Base-by-base conservation (phyloP, 202 grass and related monocot genomes). In the Setaria italica region DNA sequence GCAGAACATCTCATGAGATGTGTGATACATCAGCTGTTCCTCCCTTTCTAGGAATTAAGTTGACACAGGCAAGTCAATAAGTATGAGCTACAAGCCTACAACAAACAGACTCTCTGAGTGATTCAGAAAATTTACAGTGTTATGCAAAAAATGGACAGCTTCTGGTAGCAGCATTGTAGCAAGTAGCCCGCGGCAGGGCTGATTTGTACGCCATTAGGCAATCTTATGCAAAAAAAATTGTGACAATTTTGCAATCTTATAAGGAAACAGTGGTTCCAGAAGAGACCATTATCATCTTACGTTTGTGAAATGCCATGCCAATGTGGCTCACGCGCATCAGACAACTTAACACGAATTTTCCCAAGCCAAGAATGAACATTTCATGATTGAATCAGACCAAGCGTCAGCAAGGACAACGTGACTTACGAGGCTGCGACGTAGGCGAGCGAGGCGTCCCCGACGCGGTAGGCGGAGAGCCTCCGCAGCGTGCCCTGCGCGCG, bases 381-480 rank as follows among this genome's bases (percentile, higher is more conserved):
- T 4, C 14, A 20, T 1, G 25, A 37, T 19, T 49, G 2, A 39
- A 33, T 11, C 6, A 68, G 5, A 50, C 32, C 37, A 88, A 76
- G 57, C 13, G 35, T 30, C 71, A 16, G 11, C 9, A 70, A 17
- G 49, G 7, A 39, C 5, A 59, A 9, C 13, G 47, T 35, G 7
- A 70, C 55, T 80, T 85, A 91, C 86, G 76, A 94, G 80, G 67
- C 42, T 5, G 88, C 84, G 58, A 72, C 77, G 37, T 53, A 81
- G 83, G 70, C 9, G 77, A 91, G 69, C 5, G 83, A 65, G 20
- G 80, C 69, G 80, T 91, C 72, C 11, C 92, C 84, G 66, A 94
- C 51, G 37, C 65, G 80, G 71, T 91, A 91, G 83, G 76, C 89
- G 20, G 83, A 94, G 72, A 94, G 92, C 64, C 80, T 84, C 7